phyloP scores from a whole-genome alignment of 805 yeast species.

The Wickerhamiella parazyma region DNA sequence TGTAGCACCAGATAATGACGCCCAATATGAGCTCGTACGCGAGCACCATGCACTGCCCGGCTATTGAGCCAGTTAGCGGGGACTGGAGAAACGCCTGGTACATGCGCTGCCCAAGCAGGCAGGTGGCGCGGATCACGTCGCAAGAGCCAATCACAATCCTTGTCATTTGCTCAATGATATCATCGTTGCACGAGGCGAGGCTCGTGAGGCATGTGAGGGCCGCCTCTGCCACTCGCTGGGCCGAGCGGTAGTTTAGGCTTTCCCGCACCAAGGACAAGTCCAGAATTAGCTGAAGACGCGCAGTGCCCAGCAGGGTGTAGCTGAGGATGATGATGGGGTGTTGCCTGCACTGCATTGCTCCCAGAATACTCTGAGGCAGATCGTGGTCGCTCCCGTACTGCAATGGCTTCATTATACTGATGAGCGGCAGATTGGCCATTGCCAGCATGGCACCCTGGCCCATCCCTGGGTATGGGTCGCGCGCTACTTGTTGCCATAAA shows the following conservation, averaged over 20 bases:
- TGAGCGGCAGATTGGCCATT: conserved; percentile 6
- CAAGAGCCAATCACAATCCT: conserved; percentile 19
- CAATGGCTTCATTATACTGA: conserved; percentile 7
- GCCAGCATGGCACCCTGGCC: conserved; percentile 13
- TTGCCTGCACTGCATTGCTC: conserved; percentile 7
- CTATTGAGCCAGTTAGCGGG: conserved; percentile 16
- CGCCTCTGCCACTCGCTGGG: conserved; percentile 12
- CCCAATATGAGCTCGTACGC: conserved; percentile 20
- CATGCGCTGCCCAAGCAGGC: conserved; percentile 18
- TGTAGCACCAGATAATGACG: conserved; percentile 22
- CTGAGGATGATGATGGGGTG: conserved; percentile 12
- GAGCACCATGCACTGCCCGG: conserved; percentile 16
- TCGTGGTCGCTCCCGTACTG: not conserved
- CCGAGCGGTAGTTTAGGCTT: conserved; percentile 7
- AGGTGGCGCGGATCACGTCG: conserved; percentile 19
- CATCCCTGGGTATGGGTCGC: conserved; percentile 10
- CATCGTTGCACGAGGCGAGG: not conserved
- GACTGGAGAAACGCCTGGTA: conserved; percentile 17
- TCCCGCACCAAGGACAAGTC: conserved; percentile 10
- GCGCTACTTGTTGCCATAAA: conserved; percentile 6
- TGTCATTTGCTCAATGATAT: conserved; percentile 8
- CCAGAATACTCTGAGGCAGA: conserved; percentile 3
- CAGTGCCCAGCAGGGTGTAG: conserved; percentile 8
- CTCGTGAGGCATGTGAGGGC: conserved; percentile 7
- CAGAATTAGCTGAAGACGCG: conserved; percentile 5